Evolutionary conservation across 2,329 filamentous ascomycete genomes (phyloP).

Genomic region (Aspergillus tanneri): DNA sequence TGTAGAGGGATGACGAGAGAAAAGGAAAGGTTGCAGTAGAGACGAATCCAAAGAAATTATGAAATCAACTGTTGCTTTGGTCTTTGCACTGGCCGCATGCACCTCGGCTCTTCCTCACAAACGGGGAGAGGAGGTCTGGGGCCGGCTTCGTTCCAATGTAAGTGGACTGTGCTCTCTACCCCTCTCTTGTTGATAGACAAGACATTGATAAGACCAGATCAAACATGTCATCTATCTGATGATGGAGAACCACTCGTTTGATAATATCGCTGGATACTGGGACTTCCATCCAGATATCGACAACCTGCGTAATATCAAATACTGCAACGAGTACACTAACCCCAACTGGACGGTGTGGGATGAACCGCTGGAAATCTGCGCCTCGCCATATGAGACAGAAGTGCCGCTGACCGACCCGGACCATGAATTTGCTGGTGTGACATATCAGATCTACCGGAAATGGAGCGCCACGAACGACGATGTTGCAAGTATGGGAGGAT

Average conservation of each 20-base stretch:
- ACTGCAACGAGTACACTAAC: slow-evolving; percentile 43
- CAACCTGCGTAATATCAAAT: slow-evolving; percentile 33
- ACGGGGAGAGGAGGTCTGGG: slow-evolving; percentile 18
- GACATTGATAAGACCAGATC: slow-evolving; percentile 21
- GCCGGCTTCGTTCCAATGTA: slow-evolving; percentile 26
- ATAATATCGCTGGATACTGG: slow-evolving; percentile 44
- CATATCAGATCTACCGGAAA: slow-evolving; percentile 41
- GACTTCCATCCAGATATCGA: slow-evolving; percentile 39
- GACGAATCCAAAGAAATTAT: slow-evolving; percentile 12
- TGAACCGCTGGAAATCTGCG: slow-evolving; percentile 38
- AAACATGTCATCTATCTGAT: slow-evolving; percentile 40
- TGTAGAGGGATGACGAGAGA: not conserved
- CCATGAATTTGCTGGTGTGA: slow-evolving; percentile 33
- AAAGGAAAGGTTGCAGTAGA: too few relatives aligned
- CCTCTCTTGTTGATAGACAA: not conserved
- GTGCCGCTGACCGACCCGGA: slow-evolving; percentile 39
- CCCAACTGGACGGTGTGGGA: slow-evolving; percentile 40
- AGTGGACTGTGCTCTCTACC: slow-evolving; percentile 3
- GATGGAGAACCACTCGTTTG: slow-evolving; percentile 43
- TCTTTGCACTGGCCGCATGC: slow-evolving; percentile 14
- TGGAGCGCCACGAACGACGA: slow-evolving; percentile 38
- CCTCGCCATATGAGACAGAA: slow-evolving; percentile 36
- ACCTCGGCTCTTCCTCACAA: slow-evolving; percentile 20
- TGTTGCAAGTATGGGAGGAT: slow-evolving; percentile 39
- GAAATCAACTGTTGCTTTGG: slow-evolving; percentile 17